Base-by-base conservation (phyloP, 2,329 filamentous ascomycete genomes). In the Dactylellina haptotyla region DNA sequence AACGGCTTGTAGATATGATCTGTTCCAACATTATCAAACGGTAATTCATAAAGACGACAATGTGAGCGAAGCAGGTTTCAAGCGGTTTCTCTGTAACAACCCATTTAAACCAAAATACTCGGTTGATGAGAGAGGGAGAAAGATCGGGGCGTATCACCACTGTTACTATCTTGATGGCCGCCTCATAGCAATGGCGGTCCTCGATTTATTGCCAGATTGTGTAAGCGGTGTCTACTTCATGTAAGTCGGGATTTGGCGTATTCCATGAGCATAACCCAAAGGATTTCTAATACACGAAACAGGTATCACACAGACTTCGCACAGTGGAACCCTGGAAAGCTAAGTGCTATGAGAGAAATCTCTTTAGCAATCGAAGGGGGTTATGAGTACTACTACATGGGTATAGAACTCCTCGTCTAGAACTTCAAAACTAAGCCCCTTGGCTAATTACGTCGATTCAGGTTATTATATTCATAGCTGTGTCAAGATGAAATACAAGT, bases 201-300 rank as follows among this genome's bases (percentile, higher is more conserved):
- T 95, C 3, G 91, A 95, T 79, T 83, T 95, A 6, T 83, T 95
- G 0, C 91, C 91, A 0, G 83, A 91, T 67, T 89, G 87, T 76
- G 89, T 95, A 54, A 93, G 90, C 77, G 89, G 89, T 3, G 91
- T 95, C 9, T 95, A 95, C 81, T 92, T 95, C 79, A 82, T 95
- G 73, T 95, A 45, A 39, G 54, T 46, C 18, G 4, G n/a, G n/a
- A n/a, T 34, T 34, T 14, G 6, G 14, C 14, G 14, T 34, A 14
- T 34, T 14, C 14, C 32, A 6, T 6, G 14, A 34, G 6, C 32
- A 34, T 14, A 6, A 6, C 32, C 32, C 16, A 3, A n/a, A n/a
- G 18, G 41, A 12, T 12, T 53, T 1, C 14, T 54, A 18, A 54
- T 3, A 20, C 8, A 37, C 34, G 6, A 28, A 16, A 14, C 50